These are phyloP conservation scores for Pulicaria dysenterica DNA, from an alignment of 129 eudicot species.

Conservation along the genomic window DNA sequence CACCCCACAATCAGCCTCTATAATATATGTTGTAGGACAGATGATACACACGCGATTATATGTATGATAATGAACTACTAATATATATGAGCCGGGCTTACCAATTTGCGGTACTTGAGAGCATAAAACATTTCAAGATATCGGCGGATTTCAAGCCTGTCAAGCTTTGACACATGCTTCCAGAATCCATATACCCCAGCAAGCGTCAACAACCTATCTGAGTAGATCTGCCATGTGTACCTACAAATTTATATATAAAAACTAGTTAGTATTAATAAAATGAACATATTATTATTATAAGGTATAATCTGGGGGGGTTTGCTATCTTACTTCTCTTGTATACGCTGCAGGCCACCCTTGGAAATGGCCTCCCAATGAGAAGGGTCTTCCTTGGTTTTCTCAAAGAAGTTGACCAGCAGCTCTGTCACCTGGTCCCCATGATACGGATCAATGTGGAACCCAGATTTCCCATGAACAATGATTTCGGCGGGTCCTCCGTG, in stretches of 20 bases:
- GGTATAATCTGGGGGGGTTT: too few species aligned
- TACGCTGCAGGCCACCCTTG: slow-evolving; percentile 43
- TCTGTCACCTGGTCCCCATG: slow-evolving; percentile 46
- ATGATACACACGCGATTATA: too few species aligned
- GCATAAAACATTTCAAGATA: slow-evolving; percentile 52
- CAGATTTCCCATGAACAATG: slow-evolving; percentile 50
- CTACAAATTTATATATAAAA: not conserved
- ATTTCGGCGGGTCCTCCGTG: slow-evolving; percentile 54
- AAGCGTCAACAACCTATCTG: slow-evolving; percentile 42
- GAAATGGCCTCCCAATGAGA: slow-evolving; percentile 48
- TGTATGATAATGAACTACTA: too few species aligned
- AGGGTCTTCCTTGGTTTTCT: slow-evolving; percentile 39
- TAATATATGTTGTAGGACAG: too few species aligned
- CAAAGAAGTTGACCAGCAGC: slow-evolving; percentile 44
- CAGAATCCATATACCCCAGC: slow-evolving; percentile 56
- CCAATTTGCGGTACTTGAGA: slow-evolving; percentile 46
- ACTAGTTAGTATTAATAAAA: not conserved
- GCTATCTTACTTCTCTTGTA: slow-evolving; percentile 45
- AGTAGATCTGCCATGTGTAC: slow-evolving; percentile 54
- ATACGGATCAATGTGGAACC: slow-evolving; percentile 50
- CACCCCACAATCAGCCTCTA: not conserved
- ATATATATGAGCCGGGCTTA: not conserved
- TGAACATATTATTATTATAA: not conserved
- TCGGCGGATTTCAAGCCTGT: slow-evolving; percentile 46
- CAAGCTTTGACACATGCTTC: slow-evolving; percentile 46